These are phyloP conservation scores for Cryptomeria japonica DNA, from an alignment of 75 land plant species.

Conservation along the genomic window DNA sequence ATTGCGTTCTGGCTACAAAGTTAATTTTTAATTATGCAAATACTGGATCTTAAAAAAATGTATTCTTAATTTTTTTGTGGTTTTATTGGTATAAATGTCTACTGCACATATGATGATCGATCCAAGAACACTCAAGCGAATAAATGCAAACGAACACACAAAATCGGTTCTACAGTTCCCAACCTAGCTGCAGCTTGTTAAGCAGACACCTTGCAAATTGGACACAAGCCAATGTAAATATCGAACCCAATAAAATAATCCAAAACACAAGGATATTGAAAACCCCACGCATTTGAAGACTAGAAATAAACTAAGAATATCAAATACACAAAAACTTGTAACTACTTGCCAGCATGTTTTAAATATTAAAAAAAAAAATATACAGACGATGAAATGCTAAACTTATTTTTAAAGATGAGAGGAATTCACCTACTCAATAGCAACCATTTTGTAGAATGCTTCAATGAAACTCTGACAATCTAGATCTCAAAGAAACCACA, in stretches of 20 bases:
- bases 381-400: neutral
- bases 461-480: neutral
- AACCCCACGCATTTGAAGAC: neutral
- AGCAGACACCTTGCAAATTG: too few relatives aligned
- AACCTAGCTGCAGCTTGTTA: neutral
- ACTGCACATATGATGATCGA: neutral
- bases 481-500: neutral
- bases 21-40: neutral
- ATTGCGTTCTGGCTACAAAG: neutral
- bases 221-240: too few relatives aligned
- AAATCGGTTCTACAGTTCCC: neutral
- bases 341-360: neutral
- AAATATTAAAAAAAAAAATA: neutral
- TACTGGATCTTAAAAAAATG: neutral
- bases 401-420: neutral
- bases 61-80: neutral
- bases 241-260: neutral
- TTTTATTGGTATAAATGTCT: neutral
- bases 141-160: neutral
- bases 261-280: neutral
- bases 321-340: neutral
- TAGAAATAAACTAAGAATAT: neutral
- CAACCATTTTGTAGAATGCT: neutral
- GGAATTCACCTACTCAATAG: neutral
- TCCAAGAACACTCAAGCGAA: neutral